Evolutionary conservation across 768 basidiomycete species (phyloP).

Genomic region (Kwoniella sp.): DNA sequence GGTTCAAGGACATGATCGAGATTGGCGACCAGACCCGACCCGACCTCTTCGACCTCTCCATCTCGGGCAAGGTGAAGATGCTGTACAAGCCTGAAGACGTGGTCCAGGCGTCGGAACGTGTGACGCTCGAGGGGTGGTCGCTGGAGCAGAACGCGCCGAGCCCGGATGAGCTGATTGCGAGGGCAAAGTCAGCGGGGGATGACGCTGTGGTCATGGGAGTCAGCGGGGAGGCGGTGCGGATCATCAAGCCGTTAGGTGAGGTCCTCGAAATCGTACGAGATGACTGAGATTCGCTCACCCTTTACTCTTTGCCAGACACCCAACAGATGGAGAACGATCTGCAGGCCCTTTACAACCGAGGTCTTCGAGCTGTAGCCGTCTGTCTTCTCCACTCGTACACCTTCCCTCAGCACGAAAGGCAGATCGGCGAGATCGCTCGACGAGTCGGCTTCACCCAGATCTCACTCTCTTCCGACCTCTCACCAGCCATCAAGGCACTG

Average conservation of each 20-base stretch:
- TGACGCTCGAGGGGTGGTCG: conserved; percentile 38
- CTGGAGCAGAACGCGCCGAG: conserved; percentile 15
- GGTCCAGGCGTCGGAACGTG: conserved; percentile 25
- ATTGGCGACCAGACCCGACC: conserved; percentile 58
- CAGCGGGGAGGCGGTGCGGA: conserved; percentile 69
- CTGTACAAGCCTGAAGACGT: conserved; percentile 57
- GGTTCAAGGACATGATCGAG: conserved; percentile 27
- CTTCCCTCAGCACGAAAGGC: conserved; percentile 71
- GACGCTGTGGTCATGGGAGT: conserved; percentile 36
- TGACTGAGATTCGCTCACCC: neutral
- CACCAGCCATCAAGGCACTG: conserved; percentile 32
- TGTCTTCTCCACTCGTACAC: conserved; percentile 53
- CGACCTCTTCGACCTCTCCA: conserved; percentile 65
- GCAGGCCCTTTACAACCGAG: conserved; percentile 65
- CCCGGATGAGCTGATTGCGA: conserved; percentile 18
- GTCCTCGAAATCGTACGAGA: conserved; percentile 1
- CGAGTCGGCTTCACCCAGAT: conserved; percentile 72
- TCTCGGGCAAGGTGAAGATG: conserved; percentile 51
- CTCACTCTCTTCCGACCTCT: conserved; percentile 51
- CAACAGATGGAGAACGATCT: conserved; percentile 59
- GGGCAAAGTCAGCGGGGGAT: conserved; percentile 4
- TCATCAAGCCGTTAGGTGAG: conserved; percentile 54
- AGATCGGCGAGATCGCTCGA: conserved; percentile 68
- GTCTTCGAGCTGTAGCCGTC: conserved; percentile 58
- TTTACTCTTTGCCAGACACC: neutral